Conservation (phyloP, 192 early-diverging fungal species). For the Entophlyctis luteolus region DNA sequence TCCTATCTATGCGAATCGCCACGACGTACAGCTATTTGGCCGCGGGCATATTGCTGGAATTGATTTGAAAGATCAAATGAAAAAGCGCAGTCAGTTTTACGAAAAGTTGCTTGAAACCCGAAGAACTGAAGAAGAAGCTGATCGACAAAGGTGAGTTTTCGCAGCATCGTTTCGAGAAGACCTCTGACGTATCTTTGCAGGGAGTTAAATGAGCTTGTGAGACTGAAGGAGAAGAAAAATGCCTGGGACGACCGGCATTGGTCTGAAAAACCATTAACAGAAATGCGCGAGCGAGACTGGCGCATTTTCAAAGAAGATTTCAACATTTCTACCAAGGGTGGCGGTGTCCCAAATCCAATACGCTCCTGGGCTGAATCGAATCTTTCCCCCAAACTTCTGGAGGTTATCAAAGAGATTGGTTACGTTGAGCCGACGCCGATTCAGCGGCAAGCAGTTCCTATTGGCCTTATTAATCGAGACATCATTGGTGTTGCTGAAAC, state of each 20-base stretch:
- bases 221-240: conserved; percentile 60
- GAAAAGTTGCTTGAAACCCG: conserved; percentile 49
- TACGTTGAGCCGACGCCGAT: conserved; percentile 96
- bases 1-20: conserved; percentile 77
- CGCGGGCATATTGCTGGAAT: conserved; percentile 84
- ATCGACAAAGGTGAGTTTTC: conserved; percentile 44
- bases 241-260: conserved; percentile 92
- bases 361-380: conserved; percentile 82
- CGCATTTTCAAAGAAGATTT: conserved; percentile 99
- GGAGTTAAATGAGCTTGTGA: conserved; percentile 60
- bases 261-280: conserved; percentile 80
- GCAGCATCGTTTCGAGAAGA: background rate
- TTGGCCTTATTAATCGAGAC: conserved; percentile 80
- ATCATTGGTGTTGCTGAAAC: conserved; percentile 63
- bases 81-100: conserved; percentile 64
- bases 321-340: conserved; percentile 91
- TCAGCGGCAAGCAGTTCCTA: conserved; percentile 94
- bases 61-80: conserved; percentile 72
- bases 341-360: conserved; percentile 85
- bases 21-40: conserved; percentile 72
- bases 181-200: too few species aligned
- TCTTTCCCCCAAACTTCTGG: conserved; percentile 65
- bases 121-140: conserved; percentile 54
- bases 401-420: conserved; percentile 76
- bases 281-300: conserved; percentile 98